These are phyloP conservation scores for Ascochyta lentis DNA, from an alignment of 2,329 filamentous ascomycete genomes.

Conservation along the genomic window DNA sequence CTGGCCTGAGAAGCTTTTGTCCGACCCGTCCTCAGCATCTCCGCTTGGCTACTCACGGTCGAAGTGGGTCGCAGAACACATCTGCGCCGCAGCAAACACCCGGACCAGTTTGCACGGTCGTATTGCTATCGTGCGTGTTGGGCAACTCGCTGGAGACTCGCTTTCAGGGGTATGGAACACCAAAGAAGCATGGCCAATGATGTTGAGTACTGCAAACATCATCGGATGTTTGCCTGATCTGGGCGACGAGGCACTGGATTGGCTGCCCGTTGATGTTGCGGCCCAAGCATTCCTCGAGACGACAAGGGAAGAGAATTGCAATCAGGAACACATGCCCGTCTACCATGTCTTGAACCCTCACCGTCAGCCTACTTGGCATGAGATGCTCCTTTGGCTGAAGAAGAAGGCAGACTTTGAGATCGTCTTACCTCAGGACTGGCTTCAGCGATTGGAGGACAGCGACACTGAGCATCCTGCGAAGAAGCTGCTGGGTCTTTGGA, in stretches of 20 bases:
- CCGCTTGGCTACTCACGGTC: constrained; percentile 63
- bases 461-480: constrained; percentile 52
- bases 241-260: constrained; percentile 36
- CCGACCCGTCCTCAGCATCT: constrained; percentile 53
- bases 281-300: constrained; percentile 59
- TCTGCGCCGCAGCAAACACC: constrained; percentile 54
- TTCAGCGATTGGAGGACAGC: constrained; percentile 48
- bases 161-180: constrained; percentile 37
- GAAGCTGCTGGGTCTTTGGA: constrained; percentile 60
- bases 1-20: constrained; percentile 53
- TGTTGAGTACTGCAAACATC: constrained; percentile 41
- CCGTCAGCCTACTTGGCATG: constrained; percentile 52
- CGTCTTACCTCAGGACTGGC: constrained; percentile 53
- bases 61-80: constrained; percentile 63
- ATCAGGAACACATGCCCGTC: constrained; percentile 37
- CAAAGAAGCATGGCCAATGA: constrained; percentile 47
- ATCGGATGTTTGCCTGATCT: constrained; percentile 42
- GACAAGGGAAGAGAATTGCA: constrained; percentile 20
- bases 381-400: constrained; percentile 56
- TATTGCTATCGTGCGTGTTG: constrained; percentile 47
- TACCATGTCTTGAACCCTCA: constrained; percentile 60
- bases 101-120: constrained; percentile 37
- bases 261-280: constrained; percentile 44
- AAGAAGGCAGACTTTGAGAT: constrained; percentile 49
- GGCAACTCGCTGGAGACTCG: constrained; percentile 50